These are phyloP conservation scores for Syzygium aromaticum DNA, from an alignment of 345 rosid genomes.

Conservation along the genomic window DNA sequence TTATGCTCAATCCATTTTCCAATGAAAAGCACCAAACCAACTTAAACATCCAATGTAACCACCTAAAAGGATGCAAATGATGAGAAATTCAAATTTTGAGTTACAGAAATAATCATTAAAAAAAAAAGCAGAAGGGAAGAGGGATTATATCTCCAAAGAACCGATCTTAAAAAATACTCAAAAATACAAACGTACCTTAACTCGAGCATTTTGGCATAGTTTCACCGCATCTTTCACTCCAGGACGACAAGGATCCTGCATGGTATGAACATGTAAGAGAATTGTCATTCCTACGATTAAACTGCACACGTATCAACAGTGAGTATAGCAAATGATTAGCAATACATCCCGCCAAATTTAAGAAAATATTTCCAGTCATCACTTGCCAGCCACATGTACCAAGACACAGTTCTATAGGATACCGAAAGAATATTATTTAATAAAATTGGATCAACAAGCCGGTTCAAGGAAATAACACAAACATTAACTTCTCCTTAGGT, in stretches of 20 bases:
- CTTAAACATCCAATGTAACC: not conserved
- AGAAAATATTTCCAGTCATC: not conserved
- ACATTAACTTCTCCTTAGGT: not conserved
- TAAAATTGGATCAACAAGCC: not conserved
- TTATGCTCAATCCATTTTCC: not conserved
- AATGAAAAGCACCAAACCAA: not conserved
- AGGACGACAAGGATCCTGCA: conserved; percentile 95
- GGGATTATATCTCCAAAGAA: not conserved
- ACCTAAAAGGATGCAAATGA: not conserved
- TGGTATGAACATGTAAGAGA: not conserved
- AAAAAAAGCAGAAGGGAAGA: not conserved
- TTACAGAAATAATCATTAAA: not conserved
- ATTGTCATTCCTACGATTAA: not conserved
- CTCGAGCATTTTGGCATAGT: conserved; percentile 79
- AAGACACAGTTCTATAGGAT: not conserved
- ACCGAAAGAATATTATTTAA: not conserved
- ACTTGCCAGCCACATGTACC: not conserved
- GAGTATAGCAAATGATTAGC: not conserved
- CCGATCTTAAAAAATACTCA: not conserved
- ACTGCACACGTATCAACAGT: not conserved
- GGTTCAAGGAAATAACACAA: not conserved
- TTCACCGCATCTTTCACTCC: conserved; percentile 73
- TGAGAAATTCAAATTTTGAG: not conserved
- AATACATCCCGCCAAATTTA: not conserved
- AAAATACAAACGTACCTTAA: conserved; percentile 45